Base-by-base conservation (phyloP, 1,139 yeast genomes). In the Nakaseomyces bracarensis region DNA sequence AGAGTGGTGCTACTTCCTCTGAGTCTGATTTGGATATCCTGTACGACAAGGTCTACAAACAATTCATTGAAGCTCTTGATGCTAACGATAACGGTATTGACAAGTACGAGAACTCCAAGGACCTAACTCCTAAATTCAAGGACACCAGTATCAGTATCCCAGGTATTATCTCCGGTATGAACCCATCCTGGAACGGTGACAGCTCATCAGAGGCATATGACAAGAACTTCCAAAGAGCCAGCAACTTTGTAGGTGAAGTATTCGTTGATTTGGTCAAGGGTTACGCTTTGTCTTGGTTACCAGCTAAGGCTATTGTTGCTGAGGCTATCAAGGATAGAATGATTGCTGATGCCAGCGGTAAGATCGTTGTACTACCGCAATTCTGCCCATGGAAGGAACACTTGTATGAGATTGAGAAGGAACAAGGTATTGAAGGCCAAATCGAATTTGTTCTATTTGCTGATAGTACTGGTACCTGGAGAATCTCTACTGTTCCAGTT, bases 361-460 rank as follows among this genome's bases (percentile, higher is more conserved):
- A 80, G 50, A 79, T 91, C 39, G 59, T 93, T 11, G 71, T 84
- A 3, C 71, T 91, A 50, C 78, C 75, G 16, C 74, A 72, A 49
- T 85, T 81, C 60, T 83, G 87, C 46, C 95, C 96, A 41, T 91
- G 98, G 98, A 89, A 87, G 63, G 96, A 86, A 56, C 97, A 91
- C 60, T 68, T 91, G 43, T 84, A 79, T 59, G 70, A 70, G 31
- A 71, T 86, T 50, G 97, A 87, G 63, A 72, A 71, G 53, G 86
- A 78, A 46, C 65, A 73, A 48, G 60, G 64, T 16, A 59, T 66
- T 41, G 67, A 71, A 21, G 86, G 83, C 26, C 70, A 70, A 47
- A 74, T 79, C 39, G 69, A 83, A 49, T 93, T 85, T 61, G 95
- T 86, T 2, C 67, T 91, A 44, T 91, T 86, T 65, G 69, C 78